Evolutionary conservation across 139 green algal genomes (phyloP).

Genomic region (Zygnema circumcarinatum): DNA sequence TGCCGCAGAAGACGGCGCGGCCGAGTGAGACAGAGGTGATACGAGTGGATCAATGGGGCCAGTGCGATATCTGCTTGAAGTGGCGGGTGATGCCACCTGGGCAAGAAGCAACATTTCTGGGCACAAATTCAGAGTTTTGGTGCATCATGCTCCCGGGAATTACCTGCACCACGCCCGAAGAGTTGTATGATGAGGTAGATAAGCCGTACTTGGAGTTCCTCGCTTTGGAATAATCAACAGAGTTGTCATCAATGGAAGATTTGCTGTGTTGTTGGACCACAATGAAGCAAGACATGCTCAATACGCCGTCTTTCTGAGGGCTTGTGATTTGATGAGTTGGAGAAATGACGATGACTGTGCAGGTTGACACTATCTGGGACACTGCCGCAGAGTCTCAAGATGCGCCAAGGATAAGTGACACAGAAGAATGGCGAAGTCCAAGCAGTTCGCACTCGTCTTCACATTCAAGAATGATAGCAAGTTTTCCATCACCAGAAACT

Average conservation of each 20-base stretch:
- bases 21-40: not conserved
- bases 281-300: no score
- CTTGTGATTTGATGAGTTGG: no score
- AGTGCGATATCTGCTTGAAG: slow-evolving; percentile 40
- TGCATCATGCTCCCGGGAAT: slow-evolving; percentile 24
- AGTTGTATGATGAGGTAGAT: slow-evolving; percentile 42
- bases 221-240: no score
- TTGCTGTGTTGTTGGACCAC: no score
- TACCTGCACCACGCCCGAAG: slow-evolving; percentile 22
- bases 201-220: not conserved
- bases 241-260: no score
- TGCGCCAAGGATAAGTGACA: not conserved
- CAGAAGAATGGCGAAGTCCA: not conserved
- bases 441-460: not conserved
- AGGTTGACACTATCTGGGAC: not conserved
- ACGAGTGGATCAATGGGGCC: slow-evolving; percentile 15
- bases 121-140: not conserved
- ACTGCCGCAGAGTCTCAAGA: not conserved
- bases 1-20: not conserved
- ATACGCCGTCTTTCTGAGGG: no score
- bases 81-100: slow-evolving; percentile 10
- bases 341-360: no score
- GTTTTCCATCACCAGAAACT: not conserved
- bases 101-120: not conserved
- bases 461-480: not conserved